These are phyloP conservation scores for Stevia rebaudiana DNA, from an alignment of 140 eudicot species.

Conservation along the genomic window DNA sequence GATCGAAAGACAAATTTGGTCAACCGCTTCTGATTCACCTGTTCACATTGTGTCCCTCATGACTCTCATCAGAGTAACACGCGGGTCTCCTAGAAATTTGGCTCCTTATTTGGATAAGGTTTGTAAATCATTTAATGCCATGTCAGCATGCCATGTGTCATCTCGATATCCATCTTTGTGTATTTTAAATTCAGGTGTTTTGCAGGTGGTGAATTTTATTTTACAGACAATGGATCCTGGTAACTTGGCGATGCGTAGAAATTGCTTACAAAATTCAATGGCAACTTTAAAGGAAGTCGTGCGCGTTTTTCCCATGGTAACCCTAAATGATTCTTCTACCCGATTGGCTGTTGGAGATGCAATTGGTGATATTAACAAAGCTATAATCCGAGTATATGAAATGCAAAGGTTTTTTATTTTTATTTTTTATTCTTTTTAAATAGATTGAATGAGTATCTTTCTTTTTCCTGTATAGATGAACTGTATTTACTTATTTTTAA, in stretches of 20 bases:
- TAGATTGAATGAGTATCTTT: background rate
- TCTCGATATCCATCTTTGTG: background rate
- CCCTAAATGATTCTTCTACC: constrained; percentile 69
- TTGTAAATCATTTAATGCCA: constrained; percentile 26
- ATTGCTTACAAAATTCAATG: constrained; percentile 75
- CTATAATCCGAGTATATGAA: constrained; percentile 76
- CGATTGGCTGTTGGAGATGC: constrained; percentile 98
- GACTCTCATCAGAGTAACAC: constrained; percentile 73
- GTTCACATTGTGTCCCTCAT: constrained; percentile 79
- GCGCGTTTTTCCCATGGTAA: constrained; percentile 87
- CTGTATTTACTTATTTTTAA: background rate
- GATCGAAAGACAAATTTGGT: constrained; percentile 89
- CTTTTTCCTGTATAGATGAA: constrained; percentile 6
- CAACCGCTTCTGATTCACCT: constrained; percentile 98
- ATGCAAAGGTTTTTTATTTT: constrained; percentile 93
- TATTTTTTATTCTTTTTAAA: no score
- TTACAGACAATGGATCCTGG: constrained; percentile 94
- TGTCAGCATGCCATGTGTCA: constrained; percentile 6
- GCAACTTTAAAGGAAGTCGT: constrained; percentile 68
- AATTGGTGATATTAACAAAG: constrained; percentile 59
- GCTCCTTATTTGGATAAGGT: constrained; percentile 91
- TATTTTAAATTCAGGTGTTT: constrained; percentile 10
- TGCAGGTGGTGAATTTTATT: constrained; percentile 93
- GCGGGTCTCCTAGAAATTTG: constrained; percentile 91
- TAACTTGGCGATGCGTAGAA: constrained; percentile 77